Conservation (phyloP, 2,329 filamentous ascomycete genomes). For the Neofusicoccum parvum region DNA sequence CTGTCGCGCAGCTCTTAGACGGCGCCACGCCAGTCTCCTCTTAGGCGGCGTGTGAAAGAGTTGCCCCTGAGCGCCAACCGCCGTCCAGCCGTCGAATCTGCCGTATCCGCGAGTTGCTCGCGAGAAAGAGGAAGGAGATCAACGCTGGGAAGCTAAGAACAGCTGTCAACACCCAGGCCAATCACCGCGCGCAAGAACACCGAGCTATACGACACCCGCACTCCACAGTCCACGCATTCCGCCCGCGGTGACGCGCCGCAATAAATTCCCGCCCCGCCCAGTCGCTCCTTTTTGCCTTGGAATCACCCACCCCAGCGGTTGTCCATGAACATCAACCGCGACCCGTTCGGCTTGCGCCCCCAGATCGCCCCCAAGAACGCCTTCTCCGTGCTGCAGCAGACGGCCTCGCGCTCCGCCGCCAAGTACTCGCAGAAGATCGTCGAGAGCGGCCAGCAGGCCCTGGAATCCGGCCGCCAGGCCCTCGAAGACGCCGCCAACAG, state of each 20-base stretch:
- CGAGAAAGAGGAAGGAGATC: slow-evolving; percentile 18
- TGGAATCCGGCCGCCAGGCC: slow-evolving; percentile 37
- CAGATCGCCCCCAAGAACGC: slow-evolving; percentile 31
- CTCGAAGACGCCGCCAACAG: slow-evolving; percentile 34
- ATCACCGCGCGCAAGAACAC: slow-evolving; percentile 1
- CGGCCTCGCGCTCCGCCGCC: slow-evolving; percentile 32
- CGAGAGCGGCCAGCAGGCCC: slow-evolving; percentile 34
- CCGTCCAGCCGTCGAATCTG: background rate
- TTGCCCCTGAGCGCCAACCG: background rate
- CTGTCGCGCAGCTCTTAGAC: background rate
- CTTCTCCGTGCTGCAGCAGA: slow-evolving; percentile 35
- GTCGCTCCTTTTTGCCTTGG: slow-evolving; percentile 7
- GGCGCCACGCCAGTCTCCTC: background rate
- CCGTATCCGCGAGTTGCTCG: slow-evolving; percentile 7
- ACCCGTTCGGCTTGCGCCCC: slow-evolving; percentile 49
- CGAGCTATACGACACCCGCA: background rate
- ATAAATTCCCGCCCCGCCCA: slow-evolving; percentile 10
- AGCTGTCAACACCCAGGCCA: slow-evolving; percentile 19
- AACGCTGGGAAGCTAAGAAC: background rate
- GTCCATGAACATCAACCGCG: slow-evolving; percentile 37
- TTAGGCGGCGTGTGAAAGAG: background rate
- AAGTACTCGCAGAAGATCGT: slow-evolving; percentile 28
- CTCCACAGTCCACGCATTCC: slow-evolving; percentile 7
- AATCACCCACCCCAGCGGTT: background rate
- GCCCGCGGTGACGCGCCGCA: background rate